A percentile compares a stretch with the other conserved stretches of the same genome.
These are phyloP conservation scores for Piloderma croceum DNA, from an alignment of 768 basidiomycete genomes.

Conservation along the genomic window DNA sequence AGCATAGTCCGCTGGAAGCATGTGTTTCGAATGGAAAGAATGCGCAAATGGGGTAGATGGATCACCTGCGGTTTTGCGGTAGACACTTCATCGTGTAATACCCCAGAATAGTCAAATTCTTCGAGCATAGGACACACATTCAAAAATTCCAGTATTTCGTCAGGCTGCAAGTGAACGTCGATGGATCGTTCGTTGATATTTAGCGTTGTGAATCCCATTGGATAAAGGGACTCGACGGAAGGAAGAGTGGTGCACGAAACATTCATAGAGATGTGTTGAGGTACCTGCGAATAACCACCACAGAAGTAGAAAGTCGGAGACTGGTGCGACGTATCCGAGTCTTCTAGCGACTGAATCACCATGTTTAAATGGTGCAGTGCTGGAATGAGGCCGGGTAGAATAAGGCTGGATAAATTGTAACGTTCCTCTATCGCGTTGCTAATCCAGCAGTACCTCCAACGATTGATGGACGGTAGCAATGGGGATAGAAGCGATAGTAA, in stretches of 20 bases:
- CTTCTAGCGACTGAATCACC: slow-evolving; percentile 4
- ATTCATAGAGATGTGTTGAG: slow-evolving; percentile 50
- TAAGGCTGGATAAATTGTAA: slow-evolving; percentile 5
- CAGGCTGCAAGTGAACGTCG: slow-evolving; percentile 37
- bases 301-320: slow-evolving; percentile 13
- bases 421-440: slow-evolving; percentile 9
- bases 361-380: background rate
- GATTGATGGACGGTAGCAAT: slow-evolving; percentile 46
- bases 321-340: slow-evolving; percentile 9
- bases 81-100: slow-evolving; percentile 40
- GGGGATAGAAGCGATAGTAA: slow-evolving; percentile 62
- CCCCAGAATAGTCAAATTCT: slow-evolving; percentile 51
- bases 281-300: too few species aligned
- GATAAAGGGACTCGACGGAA: slow-evolving; percentile 32
- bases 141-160: slow-evolving; percentile 55
- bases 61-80: slow-evolving; percentile 7
- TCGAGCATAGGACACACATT: slow-evolving; percentile 56
- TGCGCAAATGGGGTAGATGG: slow-evolving; percentile 43
- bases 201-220: slow-evolving; percentile 53
- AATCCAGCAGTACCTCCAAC: slow-evolving; percentile 50
- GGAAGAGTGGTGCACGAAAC: slow-evolving; percentile 49
- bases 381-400: slow-evolving; percentile 15
- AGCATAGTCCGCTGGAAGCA: slow-evolving; percentile 62
- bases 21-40: slow-evolving; percentile 50
- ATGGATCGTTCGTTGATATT: slow-evolving; percentile 47